Evolutionary conservation across 148 eudicot genomes (phyloP), one percentile per base, ranked within the genome.

Genomic region (Vaccinium vitisidaea): DNA sequence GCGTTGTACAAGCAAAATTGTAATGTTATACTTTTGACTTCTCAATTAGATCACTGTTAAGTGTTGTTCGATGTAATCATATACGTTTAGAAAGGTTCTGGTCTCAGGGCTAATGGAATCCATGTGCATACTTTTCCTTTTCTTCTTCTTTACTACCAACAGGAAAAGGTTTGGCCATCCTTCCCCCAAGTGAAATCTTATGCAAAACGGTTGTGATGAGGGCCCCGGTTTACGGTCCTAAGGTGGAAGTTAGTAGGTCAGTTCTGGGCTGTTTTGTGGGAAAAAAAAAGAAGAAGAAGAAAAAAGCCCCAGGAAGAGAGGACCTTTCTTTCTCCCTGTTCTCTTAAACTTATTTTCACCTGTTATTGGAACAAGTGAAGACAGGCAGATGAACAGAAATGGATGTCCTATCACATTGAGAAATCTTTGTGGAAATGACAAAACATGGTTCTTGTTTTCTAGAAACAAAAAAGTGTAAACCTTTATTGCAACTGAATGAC

Each of bases 1-100:
- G n/a, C 6, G 36, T 32, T 32, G 32, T 32, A 32, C 32, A 32
- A 32, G 32, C 32, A 32, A 16, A 39, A 39, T 74, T 30, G 16
- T 11, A 19, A 39, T 74, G 77, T 39, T 74, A 74, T 74, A 50
- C 77, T 39, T 74, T 18, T 74, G 50, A 74, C n/a, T 74, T 74
- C 77, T 39, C n/a, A 74, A 46, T 74, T 74, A 12, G 21, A 74
- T 15, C 75, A 18, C 23, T 39, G 12, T 74, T 73, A 74, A 74
- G 50, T 39, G 43, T 39, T 39, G 43, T 39, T 39, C 4, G 43
- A 39, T 39, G 43, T 2, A 39, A 39, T 39, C 43, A 39, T 39
- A 39, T 39, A 39, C 2, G 43, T 39, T 2, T 32, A 32, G 32
- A 32, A 32, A 32, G 23, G 49, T 39, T 15, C 10, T 65, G 15